These are phyloP conservation scores for Aspergillus fumigatiaffinis DNA, from an alignment of 2,329 filamentous ascomycete genomes.

Conservation along the genomic window DNA sequence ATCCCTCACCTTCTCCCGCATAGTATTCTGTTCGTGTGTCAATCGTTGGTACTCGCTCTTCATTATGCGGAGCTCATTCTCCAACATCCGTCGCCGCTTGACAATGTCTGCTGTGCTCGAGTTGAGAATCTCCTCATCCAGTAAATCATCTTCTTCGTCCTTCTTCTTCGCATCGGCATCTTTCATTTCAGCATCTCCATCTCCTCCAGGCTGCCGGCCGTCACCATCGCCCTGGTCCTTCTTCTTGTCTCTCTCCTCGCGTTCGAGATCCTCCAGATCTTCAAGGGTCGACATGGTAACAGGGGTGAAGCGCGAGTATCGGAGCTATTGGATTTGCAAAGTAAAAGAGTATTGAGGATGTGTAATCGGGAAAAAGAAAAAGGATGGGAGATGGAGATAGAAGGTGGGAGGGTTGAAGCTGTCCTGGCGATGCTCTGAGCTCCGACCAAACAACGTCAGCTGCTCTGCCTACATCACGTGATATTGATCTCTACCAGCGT, in stretches of 20 bases:
- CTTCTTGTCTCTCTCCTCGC: conserved; percentile 69
- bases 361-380: not conserved
- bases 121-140: conserved; percentile 90
- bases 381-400: conserved; percentile 2
- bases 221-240: conserved; percentile 58
- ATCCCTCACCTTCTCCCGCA: conserved; percentile 99
- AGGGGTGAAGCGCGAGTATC: not conserved
- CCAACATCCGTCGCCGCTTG: conserved; percentile 83
- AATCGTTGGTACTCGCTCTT: conserved; percentile 93
- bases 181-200: conserved; percentile 86
- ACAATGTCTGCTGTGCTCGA: conserved; percentile 93
- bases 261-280: conserved; percentile 85
- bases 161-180: conserved; percentile 65
- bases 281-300: conserved; percentile 77
- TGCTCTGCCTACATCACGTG: conserved; percentile 28
- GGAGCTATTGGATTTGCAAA: not conserved
- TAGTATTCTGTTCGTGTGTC: conserved; percentile 89
- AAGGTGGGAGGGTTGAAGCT: conserved; percentile 11
- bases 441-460: conserved; percentile 36
- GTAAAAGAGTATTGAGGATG: not conserved
- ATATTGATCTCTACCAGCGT: conserved; percentile 11
- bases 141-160: conserved; percentile 69
- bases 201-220: conserved; percentile 54
- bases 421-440: conserved; percentile 23
- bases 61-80: conserved; percentile 99